These are phyloP conservation scores for Xylaria sp. DNA, from an alignment of 2,329 filamentous ascomycete genomes.

Conservation along the genomic window DNA sequence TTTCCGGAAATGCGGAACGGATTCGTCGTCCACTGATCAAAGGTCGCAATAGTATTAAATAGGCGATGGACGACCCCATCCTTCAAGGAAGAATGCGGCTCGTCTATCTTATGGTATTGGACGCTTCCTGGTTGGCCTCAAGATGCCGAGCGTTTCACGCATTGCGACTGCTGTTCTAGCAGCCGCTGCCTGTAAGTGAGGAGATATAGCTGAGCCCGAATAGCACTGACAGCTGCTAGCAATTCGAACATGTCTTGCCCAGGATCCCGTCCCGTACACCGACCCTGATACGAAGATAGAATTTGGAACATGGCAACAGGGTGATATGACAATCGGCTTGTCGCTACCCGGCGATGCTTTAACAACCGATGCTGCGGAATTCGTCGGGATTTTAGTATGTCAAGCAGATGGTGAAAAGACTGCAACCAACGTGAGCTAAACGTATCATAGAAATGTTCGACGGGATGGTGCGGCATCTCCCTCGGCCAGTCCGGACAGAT, in stretches of 20 bases:
- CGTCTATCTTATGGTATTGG: conserved; percentile 41
- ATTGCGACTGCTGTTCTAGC: conserved; percentile 48
- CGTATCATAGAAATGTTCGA: conserved; percentile 45
- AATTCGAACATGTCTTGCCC: conserved; percentile 46
- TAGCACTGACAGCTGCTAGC: conserved; percentile 41
- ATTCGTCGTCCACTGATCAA: conserved; percentile 36
- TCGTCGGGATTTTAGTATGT: conserved; percentile 49
- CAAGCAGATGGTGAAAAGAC: not conserved
- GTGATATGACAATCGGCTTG: conserved; percentile 46
- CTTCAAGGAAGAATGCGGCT: conserved; percentile 26
- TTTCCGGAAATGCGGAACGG: conserved; percentile 45
- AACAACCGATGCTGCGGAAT: conserved; percentile 48
- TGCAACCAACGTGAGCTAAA: conserved; percentile 25
- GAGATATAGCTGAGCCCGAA: not conserved
- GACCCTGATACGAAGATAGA: conserved; percentile 48
- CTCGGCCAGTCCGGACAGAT: conserved; percentile 51
- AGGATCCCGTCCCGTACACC: conserved; percentile 46
- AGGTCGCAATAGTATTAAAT: conserved; percentile 44
- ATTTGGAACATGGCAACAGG: conserved; percentile 48
- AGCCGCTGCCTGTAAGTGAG: conserved; percentile 46
- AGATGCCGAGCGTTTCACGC: conserved; percentile 48
- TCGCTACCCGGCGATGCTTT: conserved; percentile 48
- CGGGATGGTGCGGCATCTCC: conserved; percentile 50
- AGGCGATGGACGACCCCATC: conserved; percentile 36
- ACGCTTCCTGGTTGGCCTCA: conserved; percentile 44